These are phyloP conservation scores for Chalara sp. DNA, from an alignment of 2,329 filamentous ascomycete species.

Conservation along the genomic window DNA sequence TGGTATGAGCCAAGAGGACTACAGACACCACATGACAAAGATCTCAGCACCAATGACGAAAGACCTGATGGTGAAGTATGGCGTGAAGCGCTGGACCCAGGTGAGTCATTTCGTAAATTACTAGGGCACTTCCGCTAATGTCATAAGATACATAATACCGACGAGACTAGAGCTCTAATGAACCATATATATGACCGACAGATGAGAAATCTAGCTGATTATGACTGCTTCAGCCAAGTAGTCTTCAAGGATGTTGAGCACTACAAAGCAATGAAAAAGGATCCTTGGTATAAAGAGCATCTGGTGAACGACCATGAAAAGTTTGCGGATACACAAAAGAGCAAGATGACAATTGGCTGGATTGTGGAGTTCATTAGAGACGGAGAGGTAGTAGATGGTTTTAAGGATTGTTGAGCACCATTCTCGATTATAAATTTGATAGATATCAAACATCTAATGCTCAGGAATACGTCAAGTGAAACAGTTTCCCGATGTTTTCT, in stretches of 20 bases:
- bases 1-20: conserved; percentile 42
- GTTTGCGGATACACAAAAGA: conserved; percentile 42
- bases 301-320: conserved; percentile 39
- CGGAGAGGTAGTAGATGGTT: conserved; percentile 17
- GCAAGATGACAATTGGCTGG: conserved; percentile 40
- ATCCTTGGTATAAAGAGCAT: conserved; percentile 41
- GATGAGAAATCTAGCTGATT: conserved; percentile 42
- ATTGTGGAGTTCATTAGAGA: conserved; percentile 35
- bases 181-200: conserved; percentile 35
- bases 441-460: too few relatives aligned
- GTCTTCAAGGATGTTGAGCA: conserved; percentile 37
- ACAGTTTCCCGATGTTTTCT: too few relatives aligned
- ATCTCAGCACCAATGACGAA: conserved; percentile 39
- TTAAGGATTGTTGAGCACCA: too few relatives aligned
- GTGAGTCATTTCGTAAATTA: conserved; percentile 19
- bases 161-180: conserved; percentile 33
- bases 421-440: too few relatives aligned
- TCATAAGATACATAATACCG: conserved; percentile 35
- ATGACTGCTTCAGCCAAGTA: conserved; percentile 43
- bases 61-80: conserved; percentile 42
- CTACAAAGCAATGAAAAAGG: conserved; percentile 41
- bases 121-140: not conserved
- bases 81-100: conserved; percentile 38
- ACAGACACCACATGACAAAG: conserved; percentile 39
- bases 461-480: too few relatives aligned